Percentiles rank a stretch among this genome's conserved stretches.
Evolutionary conservation across 1,139 yeast species (phyloP).

Genomic region (Taphrina confusa): DNA sequence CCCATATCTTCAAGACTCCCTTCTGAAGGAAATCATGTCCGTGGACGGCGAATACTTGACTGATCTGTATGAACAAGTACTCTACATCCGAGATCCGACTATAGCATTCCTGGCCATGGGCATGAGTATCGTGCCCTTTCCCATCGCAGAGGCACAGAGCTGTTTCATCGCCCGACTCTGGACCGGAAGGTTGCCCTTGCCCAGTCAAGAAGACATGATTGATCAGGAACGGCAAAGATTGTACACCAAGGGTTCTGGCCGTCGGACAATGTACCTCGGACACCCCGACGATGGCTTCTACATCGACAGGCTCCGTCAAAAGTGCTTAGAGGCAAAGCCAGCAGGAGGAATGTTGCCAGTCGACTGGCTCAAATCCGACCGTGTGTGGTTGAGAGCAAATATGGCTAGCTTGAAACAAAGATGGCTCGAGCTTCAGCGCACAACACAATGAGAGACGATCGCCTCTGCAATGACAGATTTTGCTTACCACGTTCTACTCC

Average conservation of each 20-base stretch:
- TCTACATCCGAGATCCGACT: slow-evolving; percentile 59
- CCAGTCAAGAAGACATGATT: slow-evolving; percentile 50
- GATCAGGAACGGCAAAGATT: slow-evolving; percentile 45
- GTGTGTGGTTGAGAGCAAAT: neutral
- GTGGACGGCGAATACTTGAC: slow-evolving; percentile 52
- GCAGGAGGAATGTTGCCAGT: slow-evolving; percentile 14
- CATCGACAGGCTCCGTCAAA: slow-evolving; percentile 5
- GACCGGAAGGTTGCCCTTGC: slow-evolving; percentile 53
- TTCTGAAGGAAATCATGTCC: slow-evolving; percentile 40
- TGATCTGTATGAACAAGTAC: slow-evolving; percentile 57
- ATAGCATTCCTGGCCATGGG: slow-evolving; percentile 56
- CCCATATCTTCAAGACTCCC: slow-evolving; percentile 18
- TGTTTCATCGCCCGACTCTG: slow-evolving; percentile 55
- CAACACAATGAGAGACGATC: too few species aligned
- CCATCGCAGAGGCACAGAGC: slow-evolving; percentile 54
- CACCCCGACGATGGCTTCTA: slow-evolving; percentile 33
- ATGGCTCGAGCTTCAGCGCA: neutral
- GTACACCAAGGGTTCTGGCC: slow-evolving; percentile 48
- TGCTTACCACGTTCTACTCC: neutral
- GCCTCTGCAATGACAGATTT: too few species aligned
- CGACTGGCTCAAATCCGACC: slow-evolving; percentile 15
- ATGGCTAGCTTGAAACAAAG: neutral
- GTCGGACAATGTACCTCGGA: slow-evolving; percentile 5
- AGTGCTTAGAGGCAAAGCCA: neutral
- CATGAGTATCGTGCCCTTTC: slow-evolving; percentile 53